A percentile compares a stretch with the other conserved stretches of the same genome.
These are phyloP conservation scores for Calophaca sinica DNA, from an alignment of 306 rosid genomes.

Conservation along the genomic window DNA sequence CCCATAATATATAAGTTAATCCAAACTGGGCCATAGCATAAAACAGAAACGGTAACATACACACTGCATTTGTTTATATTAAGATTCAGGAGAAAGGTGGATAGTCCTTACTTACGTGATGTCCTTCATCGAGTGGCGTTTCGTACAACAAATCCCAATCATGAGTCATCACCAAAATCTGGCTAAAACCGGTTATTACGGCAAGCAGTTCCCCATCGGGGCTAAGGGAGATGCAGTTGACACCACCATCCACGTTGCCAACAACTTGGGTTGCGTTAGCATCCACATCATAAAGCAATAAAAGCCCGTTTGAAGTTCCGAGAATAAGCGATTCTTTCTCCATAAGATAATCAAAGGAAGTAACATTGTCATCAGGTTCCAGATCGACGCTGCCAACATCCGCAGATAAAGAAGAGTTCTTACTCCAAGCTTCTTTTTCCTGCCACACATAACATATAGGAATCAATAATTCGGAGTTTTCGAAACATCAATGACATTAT, in stretches of 20 bases:
- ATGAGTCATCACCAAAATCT: constrained; percentile 80
- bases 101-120: constrained; percentile 86
- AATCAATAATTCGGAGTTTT: background rate
- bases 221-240: constrained; percentile 77
- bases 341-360: constrained; percentile 84
- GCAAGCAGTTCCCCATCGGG: constrained; percentile 92
- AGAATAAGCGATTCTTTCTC: constrained; percentile 90
- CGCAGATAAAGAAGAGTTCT: constrained; percentile 44
- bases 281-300: constrained; percentile 72
- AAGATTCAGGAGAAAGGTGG: constrained; percentile 49
- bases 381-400: constrained; percentile 63
- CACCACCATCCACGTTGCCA: constrained; percentile 86
- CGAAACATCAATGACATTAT: too few relatives aligned
- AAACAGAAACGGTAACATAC: too few relatives aligned
- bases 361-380: constrained; percentile 69
- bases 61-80: background rate
- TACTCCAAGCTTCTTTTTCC: constrained; percentile 69
- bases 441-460: constrained; percentile 35
- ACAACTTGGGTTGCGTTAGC: constrained; percentile 64
- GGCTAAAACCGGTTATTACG: constrained; percentile 65
- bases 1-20: too few relatives aligned
- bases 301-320: constrained; percentile 74
- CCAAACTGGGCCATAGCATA: too few relatives aligned
- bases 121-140: constrained; percentile 60
- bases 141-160: constrained; percentile 95